Conservation (phyloP, 495 filamentous ascomycete genomes). For the Xylaria acuta region DNA sequence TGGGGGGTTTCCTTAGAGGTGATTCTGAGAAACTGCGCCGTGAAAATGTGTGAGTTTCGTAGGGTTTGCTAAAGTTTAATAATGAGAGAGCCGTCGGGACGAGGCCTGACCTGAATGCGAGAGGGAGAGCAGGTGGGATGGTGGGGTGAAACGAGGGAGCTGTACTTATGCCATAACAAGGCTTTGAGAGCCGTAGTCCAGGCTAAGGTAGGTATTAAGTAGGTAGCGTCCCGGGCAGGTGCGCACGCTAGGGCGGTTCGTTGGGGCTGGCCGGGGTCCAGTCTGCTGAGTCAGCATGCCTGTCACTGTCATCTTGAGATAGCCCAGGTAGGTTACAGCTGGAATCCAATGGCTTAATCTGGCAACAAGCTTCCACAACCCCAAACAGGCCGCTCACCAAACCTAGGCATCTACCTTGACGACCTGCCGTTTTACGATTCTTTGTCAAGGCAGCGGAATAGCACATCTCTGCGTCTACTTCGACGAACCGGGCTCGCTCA, state of each 20-base stretch:
- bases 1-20: not conserved
- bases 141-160: slow-evolving; percentile 25
- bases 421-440: not conserved
- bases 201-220: too few relatives aligned
- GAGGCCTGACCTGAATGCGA: not conserved
- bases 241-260: not conserved
- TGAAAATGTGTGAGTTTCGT: not conserved
- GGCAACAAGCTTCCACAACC: slow-evolving; percentile 36
- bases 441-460: slow-evolving; percentile 6
- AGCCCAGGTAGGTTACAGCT: too few relatives aligned
- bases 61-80: not conserved
- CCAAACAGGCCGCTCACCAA: slow-evolving; percentile 17
- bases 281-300: slow-evolving; percentile 21
- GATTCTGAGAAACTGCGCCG: not conserved
- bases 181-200: not conserved
- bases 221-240: not conserved
- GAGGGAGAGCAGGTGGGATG: slow-evolving; percentile 24
- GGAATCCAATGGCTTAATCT: slow-evolving; percentile 33
- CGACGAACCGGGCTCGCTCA: not conserved
- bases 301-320: not conserved
- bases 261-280: not conserved
- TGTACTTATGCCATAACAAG: not conserved
- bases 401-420: slow-evolving; percentile 6
- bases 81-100: not conserved
- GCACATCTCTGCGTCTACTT: not conserved